Conservation (phyloP, 352 stramenopile species). For the Globisporangium splendens region DNA sequence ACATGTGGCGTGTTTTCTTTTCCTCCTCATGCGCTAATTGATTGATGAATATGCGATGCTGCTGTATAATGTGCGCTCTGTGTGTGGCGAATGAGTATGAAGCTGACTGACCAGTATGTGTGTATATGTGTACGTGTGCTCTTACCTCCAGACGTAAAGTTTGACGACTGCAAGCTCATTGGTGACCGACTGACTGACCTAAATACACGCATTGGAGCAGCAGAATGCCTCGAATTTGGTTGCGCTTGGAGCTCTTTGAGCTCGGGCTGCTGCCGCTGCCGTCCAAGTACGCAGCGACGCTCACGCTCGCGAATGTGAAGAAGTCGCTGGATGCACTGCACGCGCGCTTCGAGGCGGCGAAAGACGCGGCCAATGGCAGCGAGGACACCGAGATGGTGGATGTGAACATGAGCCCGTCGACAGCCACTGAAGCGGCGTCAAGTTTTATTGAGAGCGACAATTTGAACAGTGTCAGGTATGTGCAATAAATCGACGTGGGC, state of each 20-base stretch:
- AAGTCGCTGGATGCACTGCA: conserved; percentile 60
- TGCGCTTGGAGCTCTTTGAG: conserved; percentile 85
- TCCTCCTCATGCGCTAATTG: no score
- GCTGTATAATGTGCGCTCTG: not conserved
- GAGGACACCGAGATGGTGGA: conserved; percentile 49
- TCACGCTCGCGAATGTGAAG: conserved; percentile 64
- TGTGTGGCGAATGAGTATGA: not conserved
- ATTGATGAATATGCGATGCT: not conserved
- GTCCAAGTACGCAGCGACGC: conserved; percentile 58
- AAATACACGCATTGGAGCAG: not conserved
- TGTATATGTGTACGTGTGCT: no score
- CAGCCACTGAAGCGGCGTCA: not conserved
- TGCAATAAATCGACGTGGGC: not conserved
- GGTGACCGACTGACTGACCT: no score
- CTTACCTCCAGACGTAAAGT: not conserved
- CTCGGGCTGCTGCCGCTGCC: conserved; percentile 71
- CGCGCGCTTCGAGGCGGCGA: conserved; percentile 26
- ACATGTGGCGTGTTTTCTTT: no score
- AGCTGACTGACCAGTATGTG: not conserved
- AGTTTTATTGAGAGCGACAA: conserved; percentile 64
- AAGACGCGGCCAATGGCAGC: conserved; percentile 14
- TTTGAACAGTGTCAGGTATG: conserved; percentile 31
- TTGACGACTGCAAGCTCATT: not conserved
- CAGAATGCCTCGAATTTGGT: conserved; percentile 66
- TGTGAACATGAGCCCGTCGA: conserved; percentile 3